A percentile compares a stretch with the other conserved stretches of the same genome.
These are phyloP conservation scores for Lactarius deliciosus DNA, from an alignment of 768 basidiomycete species.

Conservation along the genomic window DNA sequence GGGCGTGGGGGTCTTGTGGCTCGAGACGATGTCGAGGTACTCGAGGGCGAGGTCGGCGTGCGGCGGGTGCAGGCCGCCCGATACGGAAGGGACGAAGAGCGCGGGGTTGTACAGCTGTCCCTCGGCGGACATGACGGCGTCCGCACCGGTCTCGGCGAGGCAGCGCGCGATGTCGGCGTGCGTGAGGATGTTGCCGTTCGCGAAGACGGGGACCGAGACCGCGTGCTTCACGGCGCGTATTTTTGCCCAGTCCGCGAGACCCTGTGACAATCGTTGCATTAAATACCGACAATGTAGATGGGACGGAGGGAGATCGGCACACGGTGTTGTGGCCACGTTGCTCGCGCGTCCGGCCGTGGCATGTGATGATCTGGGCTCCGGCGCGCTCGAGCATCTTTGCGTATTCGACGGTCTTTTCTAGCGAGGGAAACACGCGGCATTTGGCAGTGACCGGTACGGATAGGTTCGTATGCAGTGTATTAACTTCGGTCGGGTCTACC, in stretches of 20 bases:
- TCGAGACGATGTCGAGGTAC: constrained; percentile 78
- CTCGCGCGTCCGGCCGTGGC: constrained; percentile 89
- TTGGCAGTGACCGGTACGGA: constrained; percentile 95
- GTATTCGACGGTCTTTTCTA: constrained; percentile 89
- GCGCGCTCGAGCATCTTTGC: constrained; percentile 95
- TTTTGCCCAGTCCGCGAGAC: constrained; percentile 85
- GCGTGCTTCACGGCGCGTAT: constrained; percentile 90
- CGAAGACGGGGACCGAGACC: constrained; percentile 90
- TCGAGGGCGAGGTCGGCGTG: constrained; percentile 74
- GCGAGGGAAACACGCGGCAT: constrained; percentile 84
- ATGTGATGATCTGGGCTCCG: constrained; percentile 92
- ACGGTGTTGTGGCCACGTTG: constrained; percentile 85
- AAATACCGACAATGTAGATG: background rate
- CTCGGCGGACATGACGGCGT: constrained; percentile 95
- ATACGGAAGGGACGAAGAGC: constrained; percentile 50
- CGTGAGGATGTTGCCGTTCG: constrained; percentile 94
- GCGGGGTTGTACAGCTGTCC: constrained; percentile 93
- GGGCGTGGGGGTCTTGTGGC: constrained; percentile 67
- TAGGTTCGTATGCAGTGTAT: constrained; percentile 79
- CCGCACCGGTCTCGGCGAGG: constrained; percentile 79
- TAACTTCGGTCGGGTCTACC: constrained; percentile 52
- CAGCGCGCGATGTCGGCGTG: constrained; percentile 80
- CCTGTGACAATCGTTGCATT: constrained; percentile 42
- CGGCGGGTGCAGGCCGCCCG: constrained; percentile 47
- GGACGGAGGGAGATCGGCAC: constrained; percentile 31